Evolutionary conservation across 148 eudicot species (phyloP), one percentile per base, ranked within the genome.

Genomic region (Amaranthus hypochondriacus): DNA sequence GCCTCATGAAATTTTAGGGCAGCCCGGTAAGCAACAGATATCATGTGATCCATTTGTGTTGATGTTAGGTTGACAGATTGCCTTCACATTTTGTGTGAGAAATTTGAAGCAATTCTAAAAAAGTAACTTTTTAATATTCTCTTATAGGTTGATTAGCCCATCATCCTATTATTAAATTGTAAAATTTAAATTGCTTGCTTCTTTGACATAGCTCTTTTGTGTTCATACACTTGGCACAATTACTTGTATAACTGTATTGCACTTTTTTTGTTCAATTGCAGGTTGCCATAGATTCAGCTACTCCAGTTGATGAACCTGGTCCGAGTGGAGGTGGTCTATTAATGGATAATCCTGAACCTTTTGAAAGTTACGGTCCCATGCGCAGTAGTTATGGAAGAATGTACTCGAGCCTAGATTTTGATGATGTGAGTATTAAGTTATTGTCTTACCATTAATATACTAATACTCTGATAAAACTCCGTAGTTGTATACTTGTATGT

Each of bases 221-320:
- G 39, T 28, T 28, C 39, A 28, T 28, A 28, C 39, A 28, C 39
- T 28, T 28, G 39, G 39, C 39, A 28, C 0, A 28, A 0, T 28
- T 28, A 28, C 39, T 28, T 28, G 0, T 2, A 28, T 28, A 28
- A 28, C 39, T 28, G 39, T 28, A 28, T 4, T 56, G 8, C 5
- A 7, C 12, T 9, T 9, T 55, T 21, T 44, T 48, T 48, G 7
- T 39, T 39, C 15, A 54, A 58, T 77, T 84, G 47, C 82, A 96
- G 99, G 97, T 92, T 77, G 99, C 99, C 43, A 96, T 96, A 77
- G 99, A 96, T 81, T 84, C 96, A 51, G 99, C 97, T 62, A 84
- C 96, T 1, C 99, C 99, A 10, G 74, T 92, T 77, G 97, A 96
- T 80, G 97, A 92, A 79, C 91, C 86, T 78, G 97, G 96, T 69